phyloP scores from a whole-genome alignment of 1,139 yeast species.

The Diutina sp. region DNA sequence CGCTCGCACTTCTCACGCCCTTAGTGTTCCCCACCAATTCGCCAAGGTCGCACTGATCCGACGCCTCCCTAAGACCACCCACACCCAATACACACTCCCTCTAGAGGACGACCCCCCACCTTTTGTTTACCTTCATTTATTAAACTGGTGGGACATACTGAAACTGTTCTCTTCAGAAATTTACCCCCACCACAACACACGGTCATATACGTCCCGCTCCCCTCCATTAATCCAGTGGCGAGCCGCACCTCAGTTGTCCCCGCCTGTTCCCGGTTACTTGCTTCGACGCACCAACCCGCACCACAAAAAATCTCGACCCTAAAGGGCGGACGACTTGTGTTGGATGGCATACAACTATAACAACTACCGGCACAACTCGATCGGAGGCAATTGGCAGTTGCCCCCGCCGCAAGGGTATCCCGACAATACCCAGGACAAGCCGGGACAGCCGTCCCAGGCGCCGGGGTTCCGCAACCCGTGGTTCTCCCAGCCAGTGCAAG shows the following conservation, averaged over 20 bases:
- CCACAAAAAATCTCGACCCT: not conserved
- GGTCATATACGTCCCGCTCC: not conserved
- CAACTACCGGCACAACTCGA: slow-evolving; percentile 25
- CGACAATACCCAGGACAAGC: not conserved
- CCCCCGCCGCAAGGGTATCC: slow-evolving; percentile 15
- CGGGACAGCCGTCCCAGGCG: slow-evolving; percentile 1
- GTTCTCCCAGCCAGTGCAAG: slow-evolving; percentile 17
- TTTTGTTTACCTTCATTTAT: too few relatives aligned
- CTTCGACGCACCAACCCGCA: not conserved
- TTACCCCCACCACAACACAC: too few relatives aligned
- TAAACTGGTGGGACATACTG: too few relatives aligned
- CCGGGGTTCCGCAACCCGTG: slow-evolving; percentile 35
- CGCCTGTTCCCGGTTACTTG: not conserved
- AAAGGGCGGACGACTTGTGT: not conserved
- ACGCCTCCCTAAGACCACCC: too few relatives aligned
- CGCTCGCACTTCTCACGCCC: too few relatives aligned
- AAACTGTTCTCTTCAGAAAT: too few relatives aligned
- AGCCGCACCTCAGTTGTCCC: not conserved
- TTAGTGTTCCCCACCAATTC: too few relatives aligned
- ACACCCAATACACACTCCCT: too few relatives aligned
- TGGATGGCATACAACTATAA: slow-evolving; percentile 14
- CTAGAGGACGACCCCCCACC: too few relatives aligned
- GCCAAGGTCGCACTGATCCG: too few relatives aligned
- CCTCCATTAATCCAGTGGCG: too few relatives aligned
- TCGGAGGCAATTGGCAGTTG: slow-evolving; percentile 31